phyloP scores from a whole-genome alignment of 768 basidiomycete genomes.

The Xerocomellus intermedius region DNA sequence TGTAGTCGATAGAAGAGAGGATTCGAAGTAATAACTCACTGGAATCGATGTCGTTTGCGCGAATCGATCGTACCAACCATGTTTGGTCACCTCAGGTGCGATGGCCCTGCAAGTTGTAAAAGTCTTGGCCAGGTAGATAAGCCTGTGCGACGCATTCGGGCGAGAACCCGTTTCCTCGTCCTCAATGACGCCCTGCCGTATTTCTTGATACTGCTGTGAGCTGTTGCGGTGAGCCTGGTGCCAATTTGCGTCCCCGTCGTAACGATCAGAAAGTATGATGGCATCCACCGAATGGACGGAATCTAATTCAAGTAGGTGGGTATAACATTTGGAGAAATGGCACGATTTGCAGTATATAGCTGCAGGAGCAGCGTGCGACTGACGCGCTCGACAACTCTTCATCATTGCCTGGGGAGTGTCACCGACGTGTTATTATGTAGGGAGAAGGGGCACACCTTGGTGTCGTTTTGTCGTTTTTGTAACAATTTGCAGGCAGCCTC shows the following conservation, averaged over 20 bases:
- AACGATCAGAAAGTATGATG: constrained; percentile 22
- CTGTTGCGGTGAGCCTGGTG: constrained; percentile 32
- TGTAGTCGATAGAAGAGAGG: not conserved
- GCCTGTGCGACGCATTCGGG: constrained; percentile 34
- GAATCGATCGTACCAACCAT: constrained; percentile 64
- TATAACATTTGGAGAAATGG: constrained; percentile 36
- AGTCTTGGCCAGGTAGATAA: constrained; percentile 46
- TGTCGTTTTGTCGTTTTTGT: constrained; percentile 16
- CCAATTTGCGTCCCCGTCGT: constrained; percentile 30
- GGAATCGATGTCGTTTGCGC: constrained; percentile 21
- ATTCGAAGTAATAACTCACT: constrained; percentile 13
- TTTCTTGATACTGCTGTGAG: constrained; percentile 16
- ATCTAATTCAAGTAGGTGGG: constrained; percentile 35
- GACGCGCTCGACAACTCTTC: constrained; percentile 23
- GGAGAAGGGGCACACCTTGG: constrained; percentile 10
- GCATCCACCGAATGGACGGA: constrained; percentile 39
- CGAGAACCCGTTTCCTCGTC: constrained; percentile 39
- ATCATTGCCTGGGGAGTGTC: constrained; percentile 6
- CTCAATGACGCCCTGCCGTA: constrained; percentile 15
- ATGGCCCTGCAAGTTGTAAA: constrained; percentile 51
- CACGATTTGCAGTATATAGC: constrained; percentile 39
- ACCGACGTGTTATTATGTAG: not conserved
- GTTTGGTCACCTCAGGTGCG: constrained; percentile 36
- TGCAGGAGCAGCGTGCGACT: constrained; percentile 16
- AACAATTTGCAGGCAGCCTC: constrained; percentile 31